Conservation (phyloP, 1,139 yeast genomes). For the Sugiyamaella pinicola region DNA sequence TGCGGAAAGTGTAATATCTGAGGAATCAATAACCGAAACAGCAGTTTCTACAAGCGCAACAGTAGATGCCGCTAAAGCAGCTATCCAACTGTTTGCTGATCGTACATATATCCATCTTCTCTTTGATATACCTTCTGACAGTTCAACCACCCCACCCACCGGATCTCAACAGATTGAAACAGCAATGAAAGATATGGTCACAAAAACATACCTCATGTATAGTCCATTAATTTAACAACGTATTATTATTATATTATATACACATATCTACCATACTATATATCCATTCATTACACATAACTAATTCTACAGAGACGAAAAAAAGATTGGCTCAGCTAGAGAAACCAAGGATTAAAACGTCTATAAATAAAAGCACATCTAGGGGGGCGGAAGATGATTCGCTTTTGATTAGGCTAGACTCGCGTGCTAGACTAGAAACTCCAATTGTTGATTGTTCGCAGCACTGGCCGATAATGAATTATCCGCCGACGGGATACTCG, state of each 20-base stretch:
- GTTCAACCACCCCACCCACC: background rate
- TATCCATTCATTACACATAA: constrained; percentile 19
- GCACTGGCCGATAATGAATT: too few relatives aligned
- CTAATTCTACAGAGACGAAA: constrained; percentile 18
- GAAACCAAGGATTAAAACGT: background rate
- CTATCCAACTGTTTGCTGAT: constrained; percentile 20
- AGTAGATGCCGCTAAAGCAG: background rate
- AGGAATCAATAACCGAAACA: background rate
- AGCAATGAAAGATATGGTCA: constrained; percentile 15
- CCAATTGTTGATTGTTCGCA: constrained; percentile 3
- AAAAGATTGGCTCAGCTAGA: background rate
- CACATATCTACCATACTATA: constrained; percentile 1
- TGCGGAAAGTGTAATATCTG: background rate
- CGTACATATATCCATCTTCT: constrained; percentile 11
- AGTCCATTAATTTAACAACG: constrained; percentile 18
- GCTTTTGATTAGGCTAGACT: background rate
- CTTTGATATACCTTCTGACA: constrained; percentile 11
- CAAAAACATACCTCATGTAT: constrained; percentile 16
- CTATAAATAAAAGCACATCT: constrained; percentile 14
- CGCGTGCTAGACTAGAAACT: constrained; percentile 1
- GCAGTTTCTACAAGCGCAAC: background rate
- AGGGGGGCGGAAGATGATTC: background rate
- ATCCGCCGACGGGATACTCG: background rate
- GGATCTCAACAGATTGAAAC: background rate
- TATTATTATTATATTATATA: background rate